Percentiles rank a stretch among this genome's conserved stretches.
phyloP scores from a whole-genome alignment of 1,284 basidiomycete species.

The Uromyces viciae-fabae region DNA sequence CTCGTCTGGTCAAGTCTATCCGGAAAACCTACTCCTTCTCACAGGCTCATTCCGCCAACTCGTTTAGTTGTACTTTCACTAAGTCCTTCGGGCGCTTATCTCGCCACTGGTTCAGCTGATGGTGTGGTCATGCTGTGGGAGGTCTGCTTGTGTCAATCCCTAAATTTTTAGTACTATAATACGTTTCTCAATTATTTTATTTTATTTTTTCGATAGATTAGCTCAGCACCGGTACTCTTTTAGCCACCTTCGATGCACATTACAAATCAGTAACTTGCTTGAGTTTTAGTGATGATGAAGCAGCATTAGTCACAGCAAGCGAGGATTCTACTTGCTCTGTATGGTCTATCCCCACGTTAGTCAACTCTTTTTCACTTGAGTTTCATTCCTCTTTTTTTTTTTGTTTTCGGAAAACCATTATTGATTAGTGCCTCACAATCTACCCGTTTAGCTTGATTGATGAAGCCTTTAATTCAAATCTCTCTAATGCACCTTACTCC shows the following conservation, averaged over 20 bases:
- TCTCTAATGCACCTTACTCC: slow-evolving; percentile 67
- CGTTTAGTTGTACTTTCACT: slow-evolving; percentile 74
- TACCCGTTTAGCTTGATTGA: slow-evolving; percentile 20
- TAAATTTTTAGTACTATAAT: neutral
- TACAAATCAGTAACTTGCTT: slow-evolving; percentile 81
- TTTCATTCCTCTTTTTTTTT: slow-evolving; percentile 56
- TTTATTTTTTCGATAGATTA: slow-evolving; percentile 56
- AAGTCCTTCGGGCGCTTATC: slow-evolving; percentile 69
- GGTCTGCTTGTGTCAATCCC: slow-evolving; percentile 59
- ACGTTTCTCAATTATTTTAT: neutral
- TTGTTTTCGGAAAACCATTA: neutral
- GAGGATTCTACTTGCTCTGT: slow-evolving; percentile 83
- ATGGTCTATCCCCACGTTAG: slow-evolving; percentile 79
- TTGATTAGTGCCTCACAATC: slow-evolving; percentile 1
- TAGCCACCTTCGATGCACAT: slow-evolving; percentile 87
- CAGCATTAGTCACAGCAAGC: slow-evolving; percentile 75
- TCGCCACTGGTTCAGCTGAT: slow-evolving; percentile 79
- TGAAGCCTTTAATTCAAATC: slow-evolving; percentile 44
- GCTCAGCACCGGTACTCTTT: slow-evolving; percentile 82
- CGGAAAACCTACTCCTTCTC: slow-evolving; percentile 29
- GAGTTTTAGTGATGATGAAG: slow-evolving; percentile 75
- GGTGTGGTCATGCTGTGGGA: slow-evolving; percentile 94
- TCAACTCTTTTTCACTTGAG: slow-evolving; percentile 51
- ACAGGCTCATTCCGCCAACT: slow-evolving; percentile 72
- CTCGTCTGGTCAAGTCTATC: slow-evolving; percentile 16